A percentile compares a stretch with the other conserved stretches of the same genome.
phyloP scores from a whole-genome alignment of 805 yeast genomes.

The Candida sphagnicola region DNA sequence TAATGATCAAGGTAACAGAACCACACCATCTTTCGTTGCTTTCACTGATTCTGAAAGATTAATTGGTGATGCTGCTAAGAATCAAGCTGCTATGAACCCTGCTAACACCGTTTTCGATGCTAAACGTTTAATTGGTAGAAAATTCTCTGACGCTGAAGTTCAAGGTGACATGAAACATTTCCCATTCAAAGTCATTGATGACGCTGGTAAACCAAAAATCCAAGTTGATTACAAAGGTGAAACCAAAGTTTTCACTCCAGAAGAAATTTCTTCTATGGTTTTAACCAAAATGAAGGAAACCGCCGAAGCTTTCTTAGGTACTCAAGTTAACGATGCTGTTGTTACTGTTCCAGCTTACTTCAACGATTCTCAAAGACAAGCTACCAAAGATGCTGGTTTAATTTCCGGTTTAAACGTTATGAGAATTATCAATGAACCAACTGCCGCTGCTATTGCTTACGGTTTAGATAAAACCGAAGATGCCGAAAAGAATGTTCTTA shows the following conservation, averaged over 20 bases:
- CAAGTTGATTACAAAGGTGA: slow-evolving; percentile 86
- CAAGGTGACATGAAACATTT: slow-evolving; percentile 55
- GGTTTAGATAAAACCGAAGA: slow-evolving; percentile 55
- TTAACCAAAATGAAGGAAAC: slow-evolving; percentile 86
- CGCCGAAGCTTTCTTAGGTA: slow-evolving; percentile 77
- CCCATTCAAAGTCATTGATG: slow-evolving; percentile 82
- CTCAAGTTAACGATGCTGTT: slow-evolving; percentile 71
- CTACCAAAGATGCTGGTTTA: slow-evolving; percentile 96
- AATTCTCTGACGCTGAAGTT: slow-evolving; percentile 76
- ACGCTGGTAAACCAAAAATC: slow-evolving; percentile 75
- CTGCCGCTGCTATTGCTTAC: slow-evolving; percentile 76
- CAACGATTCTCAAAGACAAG: slow-evolving; percentile 97
- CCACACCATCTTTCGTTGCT: slow-evolving; percentile 95
- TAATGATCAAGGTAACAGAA: slow-evolving; percentile 98
- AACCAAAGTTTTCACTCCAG: slow-evolving; percentile 86
- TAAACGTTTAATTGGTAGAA: slow-evolving; percentile 93
- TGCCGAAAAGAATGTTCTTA: slow-evolving; percentile 56
- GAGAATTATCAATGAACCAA: slow-evolving; percentile 92
- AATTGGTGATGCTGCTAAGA: slow-evolving; percentile 97
- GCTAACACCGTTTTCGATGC: slow-evolving; percentile 88
- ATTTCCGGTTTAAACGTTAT: slow-evolving; percentile 94
- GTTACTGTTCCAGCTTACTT: slow-evolving; percentile 97
- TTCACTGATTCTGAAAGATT: slow-evolving; percentile 91
- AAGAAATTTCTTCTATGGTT: slow-evolving; percentile 93
- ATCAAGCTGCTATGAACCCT: slow-evolving; percentile 96